Conservation (phyloP, 306 rosid genomes). For the Gillenia trifoliata region DNA sequence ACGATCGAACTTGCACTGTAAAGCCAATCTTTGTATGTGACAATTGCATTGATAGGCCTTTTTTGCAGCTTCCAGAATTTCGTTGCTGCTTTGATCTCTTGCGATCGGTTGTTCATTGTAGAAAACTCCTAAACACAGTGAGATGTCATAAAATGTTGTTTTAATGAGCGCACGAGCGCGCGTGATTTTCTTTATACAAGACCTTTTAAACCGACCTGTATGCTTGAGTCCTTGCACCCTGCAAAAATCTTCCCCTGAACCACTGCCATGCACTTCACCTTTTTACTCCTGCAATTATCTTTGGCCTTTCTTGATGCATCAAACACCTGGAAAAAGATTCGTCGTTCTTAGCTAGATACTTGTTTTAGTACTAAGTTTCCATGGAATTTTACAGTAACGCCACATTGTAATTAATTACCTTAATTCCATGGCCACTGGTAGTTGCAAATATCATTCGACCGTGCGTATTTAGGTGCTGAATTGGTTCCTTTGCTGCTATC, state of each 20-base stretch:
- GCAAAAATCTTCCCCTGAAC: constrained; percentile 58
- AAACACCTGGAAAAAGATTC: constrained; percentile 33
- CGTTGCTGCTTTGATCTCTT: constrained; percentile 63
- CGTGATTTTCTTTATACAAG: constrained; percentile 3
- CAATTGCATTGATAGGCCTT: constrained; percentile 53
- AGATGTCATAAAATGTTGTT: constrained; percentile 3
- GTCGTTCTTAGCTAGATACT: not conserved
- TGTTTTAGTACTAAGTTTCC: not conserved
- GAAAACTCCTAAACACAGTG: constrained; percentile 53
- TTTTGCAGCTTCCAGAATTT: constrained; percentile 64
- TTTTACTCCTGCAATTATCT: constrained; percentile 45
- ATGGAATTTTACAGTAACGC: not conserved
- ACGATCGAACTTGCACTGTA: constrained; percentile 55
- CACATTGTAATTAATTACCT: constrained; percentile 44
- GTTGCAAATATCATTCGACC: constrained; percentile 46
- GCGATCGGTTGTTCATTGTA: constrained; percentile 40
- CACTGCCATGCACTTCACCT: constrained; percentile 45
- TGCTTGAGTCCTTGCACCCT: constrained; percentile 78
- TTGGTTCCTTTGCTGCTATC: constrained; percentile 52
- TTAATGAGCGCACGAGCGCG: not conserved
- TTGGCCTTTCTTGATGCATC: constrained; percentile 45
- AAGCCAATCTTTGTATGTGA: constrained; percentile 61
- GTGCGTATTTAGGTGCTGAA: constrained; percentile 42
- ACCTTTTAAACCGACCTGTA: constrained; percentile 44
- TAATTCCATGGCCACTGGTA: constrained; percentile 46